phyloP scores from a whole-genome alignment of 139 green algal genomes.

The Chara braunii region DNA sequence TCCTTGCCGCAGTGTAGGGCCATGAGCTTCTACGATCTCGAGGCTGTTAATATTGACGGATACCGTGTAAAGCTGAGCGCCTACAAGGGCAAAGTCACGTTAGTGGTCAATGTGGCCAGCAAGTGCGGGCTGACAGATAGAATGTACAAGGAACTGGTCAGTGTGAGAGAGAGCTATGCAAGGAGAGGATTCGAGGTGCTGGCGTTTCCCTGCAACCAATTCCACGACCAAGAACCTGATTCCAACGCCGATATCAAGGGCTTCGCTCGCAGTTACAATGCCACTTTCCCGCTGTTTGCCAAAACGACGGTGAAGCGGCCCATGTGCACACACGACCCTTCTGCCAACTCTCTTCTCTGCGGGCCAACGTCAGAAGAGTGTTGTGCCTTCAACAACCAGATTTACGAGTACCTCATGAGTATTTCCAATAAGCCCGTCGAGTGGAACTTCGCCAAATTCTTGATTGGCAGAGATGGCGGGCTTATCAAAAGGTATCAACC shows the following conservation, averaged over 20 bases:
- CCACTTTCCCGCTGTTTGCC: conserved; percentile 19
- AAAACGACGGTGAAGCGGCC: conserved; percentile 22
- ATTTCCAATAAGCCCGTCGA: conserved; percentile 10
- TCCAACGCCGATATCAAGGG: conserved; percentile 26
- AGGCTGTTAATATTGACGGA: not conserved
- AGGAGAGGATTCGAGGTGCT: conserved; percentile 8
- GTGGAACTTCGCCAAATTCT: conserved; percentile 35
- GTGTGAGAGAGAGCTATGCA: conserved; percentile 1
- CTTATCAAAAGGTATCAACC: not conserved
- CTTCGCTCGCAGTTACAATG: conserved; percentile 11
- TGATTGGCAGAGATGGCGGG: not conserved
- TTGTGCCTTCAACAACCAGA: conserved; percentile 8
- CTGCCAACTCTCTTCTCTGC: not conserved
- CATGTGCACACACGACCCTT: not conserved
- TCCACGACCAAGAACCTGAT: conserved; percentile 24
- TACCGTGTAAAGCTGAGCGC: not conserved
- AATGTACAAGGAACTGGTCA: conserved; percentile 26
- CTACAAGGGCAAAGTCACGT: not conserved
- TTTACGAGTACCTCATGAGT: conserved; percentile 22
- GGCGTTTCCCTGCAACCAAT: conserved; percentile 37
- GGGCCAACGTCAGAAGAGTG: not conserved
- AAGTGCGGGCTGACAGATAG: conserved; percentile 22
- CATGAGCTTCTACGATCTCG: conserved; percentile 6
- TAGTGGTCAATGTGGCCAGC: conserved; percentile 37
- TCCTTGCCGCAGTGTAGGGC: too few species aligned